Evolutionary conservation across 2,329 filamentous ascomycete genomes (phyloP), one percentile per base, ranked within the genome.

Genomic region (Penicillium sp.): DNA sequence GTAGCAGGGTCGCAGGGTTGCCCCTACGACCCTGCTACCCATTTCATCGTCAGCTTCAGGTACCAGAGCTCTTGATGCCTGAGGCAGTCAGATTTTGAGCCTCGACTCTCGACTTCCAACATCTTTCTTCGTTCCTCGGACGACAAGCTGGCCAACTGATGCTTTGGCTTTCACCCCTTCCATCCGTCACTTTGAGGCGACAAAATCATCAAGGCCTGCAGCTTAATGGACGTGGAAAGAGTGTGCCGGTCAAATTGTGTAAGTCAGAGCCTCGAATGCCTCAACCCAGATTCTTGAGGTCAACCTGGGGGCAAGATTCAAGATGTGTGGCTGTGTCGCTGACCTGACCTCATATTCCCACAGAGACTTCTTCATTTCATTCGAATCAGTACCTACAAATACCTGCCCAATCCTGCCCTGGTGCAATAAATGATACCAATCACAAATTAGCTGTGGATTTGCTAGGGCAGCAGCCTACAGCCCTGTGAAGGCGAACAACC

Each of bases 81-180:
- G 50, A 59, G 61, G 57, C 57, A 37, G 28, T 29, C 28, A 46
- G 32, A 51, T 49, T 61, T 47, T 58, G 54, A 50, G 52, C 46
- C 57, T 60, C 53, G 46, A 50, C 52, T 55, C 53, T 53, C 50
- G 50, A 59, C 58, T 52, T 59, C 29, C 8, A 32, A 8, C 29
- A 5, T 38, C 36, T 26, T 39, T 38, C 43, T 45, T 45, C 43
- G 63, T 66, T 69, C 57, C 62, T 67, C 55, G 54, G 64, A 67
- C 66, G 60, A 66, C 64, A 57, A 60, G 57, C 56, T 57, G 42
- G 3, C 51, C 53, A 53, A 51, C 58, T 52, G 54, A 57, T 48
- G 48, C 55, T 46, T 54, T 49, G 50, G 49, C 44, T 55, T 52
- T 48, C 35, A 37, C 54, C 53, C 54, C 45, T 49, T 47, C 45